These are phyloP conservation scores for Chloris gayana DNA, from an alignment of 176 grass and related monocot species.

Conservation along the genomic window DNA sequence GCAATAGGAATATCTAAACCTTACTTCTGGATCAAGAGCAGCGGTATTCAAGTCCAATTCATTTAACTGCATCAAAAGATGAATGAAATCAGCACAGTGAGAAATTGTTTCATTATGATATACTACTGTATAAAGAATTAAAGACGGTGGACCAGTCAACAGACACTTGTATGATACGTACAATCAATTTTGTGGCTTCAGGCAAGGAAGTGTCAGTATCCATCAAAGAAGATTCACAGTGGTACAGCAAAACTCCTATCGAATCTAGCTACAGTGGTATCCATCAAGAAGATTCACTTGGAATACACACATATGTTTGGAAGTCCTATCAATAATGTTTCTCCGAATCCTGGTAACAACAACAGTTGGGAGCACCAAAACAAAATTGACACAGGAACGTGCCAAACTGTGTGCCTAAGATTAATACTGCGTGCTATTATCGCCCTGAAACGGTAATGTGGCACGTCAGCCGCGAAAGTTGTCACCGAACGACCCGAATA, in stretches of 20 bases:
- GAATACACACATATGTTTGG: slow-evolving; percentile 2
- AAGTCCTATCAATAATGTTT: slow-evolving; percentile 12
- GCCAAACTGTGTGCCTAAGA: neutral
- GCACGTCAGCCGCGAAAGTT: neutral
- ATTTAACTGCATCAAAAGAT: slow-evolving; percentile 61
- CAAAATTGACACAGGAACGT: neutral
- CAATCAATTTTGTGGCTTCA: neutral
- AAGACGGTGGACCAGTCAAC: too few relatives aligned
- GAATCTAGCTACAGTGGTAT: neutral
- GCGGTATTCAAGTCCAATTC: slow-evolving; percentile 67
- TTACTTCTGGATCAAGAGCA: slow-evolving; percentile 77
- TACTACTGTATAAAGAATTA: too few relatives aligned
- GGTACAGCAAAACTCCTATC: neutral
- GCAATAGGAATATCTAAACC: slow-evolving; percentile 31
- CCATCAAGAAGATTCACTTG: too few relatives aligned
- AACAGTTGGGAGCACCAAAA: neutral
- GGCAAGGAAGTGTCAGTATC: neutral
- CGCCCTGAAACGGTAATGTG: slow-evolving; percentile 6
- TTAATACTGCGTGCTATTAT: neutral
- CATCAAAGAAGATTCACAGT: slow-evolving; percentile 10
- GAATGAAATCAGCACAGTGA: slow-evolving; percentile 26
- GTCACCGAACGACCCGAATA: neutral
- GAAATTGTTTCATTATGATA: too few relatives aligned
- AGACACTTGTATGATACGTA: too few relatives aligned
- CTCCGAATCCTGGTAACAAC: neutral